These are phyloP conservation scores for Amanita muscaria DNA, from an alignment of 768 basidiomycete species.

Conservation along the genomic window DNA sequence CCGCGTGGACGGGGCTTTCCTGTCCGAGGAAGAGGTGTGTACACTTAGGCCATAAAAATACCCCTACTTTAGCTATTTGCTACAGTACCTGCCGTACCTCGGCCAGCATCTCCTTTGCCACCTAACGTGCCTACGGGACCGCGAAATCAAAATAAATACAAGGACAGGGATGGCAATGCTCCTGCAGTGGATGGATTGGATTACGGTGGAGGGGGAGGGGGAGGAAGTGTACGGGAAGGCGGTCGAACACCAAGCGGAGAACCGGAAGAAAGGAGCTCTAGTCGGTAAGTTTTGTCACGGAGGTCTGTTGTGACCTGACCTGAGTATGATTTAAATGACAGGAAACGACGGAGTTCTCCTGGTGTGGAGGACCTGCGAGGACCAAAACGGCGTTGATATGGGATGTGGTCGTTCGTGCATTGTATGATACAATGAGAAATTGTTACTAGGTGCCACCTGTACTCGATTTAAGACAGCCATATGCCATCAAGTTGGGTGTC, in stretches of 20 bases:
- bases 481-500: too few species aligned
- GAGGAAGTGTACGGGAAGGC: slow-evolving; percentile 44
- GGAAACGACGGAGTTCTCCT: slow-evolving; percentile 72
- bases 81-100: slow-evolving; percentile 39
- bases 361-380: slow-evolving; percentile 57
- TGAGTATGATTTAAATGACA: slow-evolving; percentile 17
- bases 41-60: background rate
- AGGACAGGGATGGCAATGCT: slow-evolving; percentile 79
- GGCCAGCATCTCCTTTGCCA: slow-evolving; percentile 78
- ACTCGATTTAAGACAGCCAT: too few species aligned
- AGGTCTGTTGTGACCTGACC: background rate
- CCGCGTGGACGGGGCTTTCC: slow-evolving; percentile 36
- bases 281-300: slow-evolving; percentile 32
- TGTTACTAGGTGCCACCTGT: too few species aligned
- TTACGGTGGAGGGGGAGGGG: slow-evolving; percentile 42
- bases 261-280: slow-evolving; percentile 56
- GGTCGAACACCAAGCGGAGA: slow-evolving; percentile 57
- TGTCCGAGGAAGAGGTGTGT: slow-evolving; percentile 29
- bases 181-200: slow-evolving; percentile 86
- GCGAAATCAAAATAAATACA: slow-evolving; percentile 83
- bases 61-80: slow-evolving; percentile 14
- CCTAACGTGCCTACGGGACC: slow-evolving; percentile 85
- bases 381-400: slow-evolving; percentile 57
- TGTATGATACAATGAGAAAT: too few species aligned
- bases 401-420: too few species aligned